These are phyloP conservation scores for Pichia sp. DNA, from an alignment of 1,139 yeast genomes.

Conservation along the genomic window DNA sequence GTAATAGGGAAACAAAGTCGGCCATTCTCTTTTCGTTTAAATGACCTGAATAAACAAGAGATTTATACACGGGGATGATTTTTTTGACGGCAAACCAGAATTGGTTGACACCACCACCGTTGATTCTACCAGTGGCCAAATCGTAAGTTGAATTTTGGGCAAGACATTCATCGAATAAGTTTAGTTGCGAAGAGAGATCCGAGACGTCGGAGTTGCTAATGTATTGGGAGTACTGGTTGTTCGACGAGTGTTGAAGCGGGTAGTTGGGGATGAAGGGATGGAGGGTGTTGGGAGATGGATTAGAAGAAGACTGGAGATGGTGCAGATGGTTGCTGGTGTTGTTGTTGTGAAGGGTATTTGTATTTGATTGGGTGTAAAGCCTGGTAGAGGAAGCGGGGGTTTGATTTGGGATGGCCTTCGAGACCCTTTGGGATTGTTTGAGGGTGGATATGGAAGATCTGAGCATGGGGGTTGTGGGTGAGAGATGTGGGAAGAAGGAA, in stretches of 20 bases:
- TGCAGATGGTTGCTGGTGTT: neutral
- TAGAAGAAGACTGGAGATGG: neutral
- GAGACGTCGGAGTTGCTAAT: neutral
- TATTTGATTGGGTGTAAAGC: constrained; percentile 52
- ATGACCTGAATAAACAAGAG: constrained; percentile 38
- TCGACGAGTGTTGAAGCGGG: neutral
- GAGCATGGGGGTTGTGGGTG: constrained; percentile 24
- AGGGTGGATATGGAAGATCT: neutral
- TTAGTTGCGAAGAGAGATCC: constrained; percentile 6
- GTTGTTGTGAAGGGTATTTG: constrained; percentile 18
- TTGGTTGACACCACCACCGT: constrained; percentile 26
- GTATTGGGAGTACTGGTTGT: neutral
- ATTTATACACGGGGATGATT: constrained; percentile 42
- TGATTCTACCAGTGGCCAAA: constrained; percentile 27
- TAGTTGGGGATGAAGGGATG: neutral
- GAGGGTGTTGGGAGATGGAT: neutral
- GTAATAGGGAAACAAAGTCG: constrained; percentile 39
- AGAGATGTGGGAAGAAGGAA: too few relatives aligned
- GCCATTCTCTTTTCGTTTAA: constrained; percentile 37
- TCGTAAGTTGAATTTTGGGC: constrained; percentile 34
- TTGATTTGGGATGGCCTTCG: constrained; percentile 41
- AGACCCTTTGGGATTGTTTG: neutral
- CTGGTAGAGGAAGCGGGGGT: constrained; percentile 25
- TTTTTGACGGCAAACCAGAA: constrained; percentile 43
- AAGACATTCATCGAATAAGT: constrained; percentile 39